A percentile compares a stretch with the other conserved stretches of the same genome.
These are phyloP conservation scores for Delitschia confertaspora DNA, from an alignment of 495 filamentous ascomycete species.

Conservation along the genomic window DNA sequence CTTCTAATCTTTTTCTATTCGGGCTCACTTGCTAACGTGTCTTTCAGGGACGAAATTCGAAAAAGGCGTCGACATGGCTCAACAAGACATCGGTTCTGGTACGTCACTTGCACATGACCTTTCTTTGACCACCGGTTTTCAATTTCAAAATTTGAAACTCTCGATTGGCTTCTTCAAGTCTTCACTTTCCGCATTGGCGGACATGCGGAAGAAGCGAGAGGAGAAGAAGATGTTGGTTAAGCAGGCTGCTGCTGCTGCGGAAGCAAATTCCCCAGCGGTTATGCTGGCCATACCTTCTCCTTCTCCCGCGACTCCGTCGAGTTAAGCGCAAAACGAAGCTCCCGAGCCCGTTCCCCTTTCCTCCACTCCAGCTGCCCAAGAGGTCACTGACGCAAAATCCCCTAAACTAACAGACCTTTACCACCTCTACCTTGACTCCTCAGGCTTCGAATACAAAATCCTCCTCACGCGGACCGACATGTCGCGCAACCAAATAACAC, in stretches of 20 bases:
- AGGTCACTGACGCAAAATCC: neutral
- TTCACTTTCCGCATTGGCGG: slow-evolving; percentile 1
- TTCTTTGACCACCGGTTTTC: neutral
- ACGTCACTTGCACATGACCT: neutral
- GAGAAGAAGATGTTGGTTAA: slow-evolving; percentile 1
- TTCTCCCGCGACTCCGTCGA: neutral
- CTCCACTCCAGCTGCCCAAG: neutral
- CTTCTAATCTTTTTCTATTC: slow-evolving; percentile 1
- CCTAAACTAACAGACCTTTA: slow-evolving; percentile 35
- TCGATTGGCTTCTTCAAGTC: slow-evolving; percentile 8
- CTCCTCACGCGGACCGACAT: slow-evolving; percentile 39
- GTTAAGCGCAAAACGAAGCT: neutral
- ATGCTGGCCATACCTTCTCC: neutral
- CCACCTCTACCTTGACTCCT: slow-evolving; percentile 42
- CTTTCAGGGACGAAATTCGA: slow-evolving; percentile 12
- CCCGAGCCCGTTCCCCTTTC: neutral
- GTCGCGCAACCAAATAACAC: slow-evolving; percentile 34
- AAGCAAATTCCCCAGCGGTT: neutral
- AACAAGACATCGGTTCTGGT: slow-evolving; percentile 14
- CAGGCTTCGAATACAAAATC: slow-evolving; percentile 43
- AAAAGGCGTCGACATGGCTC: slow-evolving; percentile 5
- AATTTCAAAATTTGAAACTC: neutral
- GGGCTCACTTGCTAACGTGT: neutral
- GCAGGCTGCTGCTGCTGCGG: neutral
- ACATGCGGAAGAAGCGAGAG: slow-evolving; percentile 5